Conservation (phyloP, 2,329 filamentous ascomycete genomes). For the Aspergillus chevalieri region DNA sequence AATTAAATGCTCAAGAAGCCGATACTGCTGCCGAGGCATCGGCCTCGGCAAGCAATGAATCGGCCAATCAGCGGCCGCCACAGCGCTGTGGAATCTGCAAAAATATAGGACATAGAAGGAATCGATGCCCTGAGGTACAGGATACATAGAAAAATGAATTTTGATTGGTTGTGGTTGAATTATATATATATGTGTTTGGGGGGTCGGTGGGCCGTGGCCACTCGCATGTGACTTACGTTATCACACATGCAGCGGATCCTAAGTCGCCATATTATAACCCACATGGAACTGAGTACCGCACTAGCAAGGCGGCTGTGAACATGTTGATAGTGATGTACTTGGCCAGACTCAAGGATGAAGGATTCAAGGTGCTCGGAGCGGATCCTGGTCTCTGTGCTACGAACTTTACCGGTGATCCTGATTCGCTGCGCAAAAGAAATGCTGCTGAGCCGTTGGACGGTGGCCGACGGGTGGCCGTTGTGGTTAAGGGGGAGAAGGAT, state of each 20-base stretch:
- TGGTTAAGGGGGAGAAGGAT: conserved; percentile 30
- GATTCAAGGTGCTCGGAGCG: conserved; percentile 45
- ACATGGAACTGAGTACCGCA: background rate
- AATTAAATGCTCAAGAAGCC: no score
- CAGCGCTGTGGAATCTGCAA: no score
- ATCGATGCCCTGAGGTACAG: no score
- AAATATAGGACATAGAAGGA: no score
- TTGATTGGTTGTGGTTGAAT: no score
- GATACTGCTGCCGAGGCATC: no score
- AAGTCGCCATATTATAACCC: background rate
- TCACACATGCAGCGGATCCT: background rate
- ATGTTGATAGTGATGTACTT: conserved; percentile 19
- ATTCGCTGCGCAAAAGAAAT: conserved; percentile 9
- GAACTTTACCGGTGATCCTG: conserved; percentile 9
- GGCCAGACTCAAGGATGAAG: conserved; percentile 33
- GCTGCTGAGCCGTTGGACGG: conserved; percentile 12
- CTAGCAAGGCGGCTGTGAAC: background rate
- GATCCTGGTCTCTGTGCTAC: conserved; percentile 45
- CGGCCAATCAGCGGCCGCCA: no score
- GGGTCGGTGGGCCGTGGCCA: no score
- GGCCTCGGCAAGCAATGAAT: no score
- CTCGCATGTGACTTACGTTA: no score
- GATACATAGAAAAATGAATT: no score
- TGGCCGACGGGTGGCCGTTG: conserved; percentile 3
- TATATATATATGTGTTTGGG: no score